A percentile compares a stretch with the other conserved stretches of the same genome.
Evolutionary conservation across 345 rosid species (phyloP).

Genomic region (Cardamine resedifolia): DNA sequence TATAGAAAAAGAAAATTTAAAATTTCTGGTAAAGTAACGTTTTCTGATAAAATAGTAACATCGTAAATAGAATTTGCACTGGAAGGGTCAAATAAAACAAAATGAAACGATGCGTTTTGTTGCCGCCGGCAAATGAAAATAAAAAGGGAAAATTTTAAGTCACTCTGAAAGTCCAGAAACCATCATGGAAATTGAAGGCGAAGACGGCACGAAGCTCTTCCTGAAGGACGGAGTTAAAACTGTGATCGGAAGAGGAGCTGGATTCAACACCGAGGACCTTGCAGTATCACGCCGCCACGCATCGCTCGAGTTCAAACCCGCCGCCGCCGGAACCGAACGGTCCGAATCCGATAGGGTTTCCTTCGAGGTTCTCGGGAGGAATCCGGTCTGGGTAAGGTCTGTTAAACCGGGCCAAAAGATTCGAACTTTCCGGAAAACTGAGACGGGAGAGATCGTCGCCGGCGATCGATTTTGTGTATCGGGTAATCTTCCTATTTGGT

Average conservation of each 20-base stretch:
- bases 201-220: slow-evolving; percentile 54
- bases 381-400: slow-evolving; percentile 61
- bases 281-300: slow-evolving; percentile 72
- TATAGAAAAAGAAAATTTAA: background rate
- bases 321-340: slow-evolving; percentile 14
- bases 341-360: slow-evolving; percentile 47
- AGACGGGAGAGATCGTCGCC: slow-evolving; percentile 47
- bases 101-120: slow-evolving; percentile 15
- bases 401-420: slow-evolving; percentile 37
- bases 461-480: slow-evolving; percentile 68
- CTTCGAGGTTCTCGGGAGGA: slow-evolving; percentile 64
- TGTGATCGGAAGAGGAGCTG: slow-evolving; percentile 62
- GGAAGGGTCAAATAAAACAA: background rate
- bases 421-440: slow-evolving; percentile 46
- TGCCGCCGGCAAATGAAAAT: slow-evolving; percentile 8
- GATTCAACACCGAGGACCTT: slow-evolving; percentile 48
- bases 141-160: background rate
- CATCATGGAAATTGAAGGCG: slow-evolving; percentile 68
- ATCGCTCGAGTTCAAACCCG: slow-evolving; percentile 37
- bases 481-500: slow-evolving; percentile 57
- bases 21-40: background rate
- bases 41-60: background rate
- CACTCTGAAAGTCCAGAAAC: background rate
- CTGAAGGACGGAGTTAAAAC: slow-evolving; percentile 34
- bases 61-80: background rate